These are phyloP conservation scores for Physaria fendleri DNA, from an alignment of 345 rosid genomes.

Conservation along the genomic window DNA sequence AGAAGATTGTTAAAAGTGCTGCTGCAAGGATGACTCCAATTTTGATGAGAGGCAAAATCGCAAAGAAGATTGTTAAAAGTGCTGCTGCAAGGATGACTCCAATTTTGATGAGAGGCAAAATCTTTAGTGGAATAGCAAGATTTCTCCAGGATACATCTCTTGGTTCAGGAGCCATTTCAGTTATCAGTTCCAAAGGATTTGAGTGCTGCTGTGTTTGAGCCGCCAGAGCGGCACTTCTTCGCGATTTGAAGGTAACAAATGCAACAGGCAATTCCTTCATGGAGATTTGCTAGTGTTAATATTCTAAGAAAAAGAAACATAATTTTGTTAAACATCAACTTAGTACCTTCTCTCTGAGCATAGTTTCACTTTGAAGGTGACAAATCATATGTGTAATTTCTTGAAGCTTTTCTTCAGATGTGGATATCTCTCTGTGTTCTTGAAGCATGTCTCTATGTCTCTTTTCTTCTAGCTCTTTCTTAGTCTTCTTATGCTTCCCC, in stretches of 20 bases:
- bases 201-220: constrained; percentile 85
- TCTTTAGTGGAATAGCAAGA: constrained; percentile 45
- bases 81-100: constrained; percentile 69
- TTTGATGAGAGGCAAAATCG: constrained; percentile 50
- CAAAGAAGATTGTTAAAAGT: no score
- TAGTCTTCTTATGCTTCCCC: constrained; percentile 51
- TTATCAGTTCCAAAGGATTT: constrained; percentile 65
- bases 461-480: constrained; percentile 41
- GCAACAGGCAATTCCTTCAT: constrained; percentile 77
- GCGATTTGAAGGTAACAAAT: constrained; percentile 74
- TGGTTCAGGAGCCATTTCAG: constrained; percentile 85
- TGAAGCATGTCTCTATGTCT: constrained; percentile 33
- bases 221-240: constrained; percentile 58
- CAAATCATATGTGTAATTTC: constrained; percentile 46
- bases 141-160: constrained; percentile 77
- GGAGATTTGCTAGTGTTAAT: background rate
- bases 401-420: constrained; percentile 55
- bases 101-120: constrained; percentile 52
- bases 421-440: constrained; percentile 27
- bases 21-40: constrained; percentile 66
- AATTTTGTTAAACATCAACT: constrained; percentile 3
- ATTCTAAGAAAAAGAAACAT: background rate
- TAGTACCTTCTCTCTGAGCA: constrained; percentile 58
- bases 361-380: constrained; percentile 47
- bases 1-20: constrained; percentile 68